These are phyloP conservation scores for Salix dunnii DNA, from an alignment of 345 rosid genomes.

Conservation along the genomic window DNA sequence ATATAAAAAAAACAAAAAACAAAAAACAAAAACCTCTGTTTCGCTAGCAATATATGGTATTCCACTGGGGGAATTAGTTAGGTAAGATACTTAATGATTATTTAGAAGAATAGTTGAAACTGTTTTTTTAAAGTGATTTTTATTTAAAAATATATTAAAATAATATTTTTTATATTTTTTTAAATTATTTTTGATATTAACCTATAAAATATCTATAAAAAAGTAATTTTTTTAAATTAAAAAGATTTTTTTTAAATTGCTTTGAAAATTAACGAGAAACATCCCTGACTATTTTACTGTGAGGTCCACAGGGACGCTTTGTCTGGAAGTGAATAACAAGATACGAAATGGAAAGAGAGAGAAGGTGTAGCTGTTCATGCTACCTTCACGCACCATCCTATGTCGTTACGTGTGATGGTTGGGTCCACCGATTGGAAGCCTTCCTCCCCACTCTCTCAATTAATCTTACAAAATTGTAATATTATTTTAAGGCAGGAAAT, in stretches of 20 bases:
- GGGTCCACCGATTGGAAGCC: constrained; percentile 75
- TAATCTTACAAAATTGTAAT: constrained; percentile 6
- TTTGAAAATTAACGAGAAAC: too few species aligned
- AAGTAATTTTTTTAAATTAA: too few species aligned
- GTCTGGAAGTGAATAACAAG: constrained; percentile 35
- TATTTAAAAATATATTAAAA: too few species aligned
- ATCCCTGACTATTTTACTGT: neutral
- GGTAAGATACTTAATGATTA: neutral
- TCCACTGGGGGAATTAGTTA: neutral
- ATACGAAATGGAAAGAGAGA: constrained; percentile 29
- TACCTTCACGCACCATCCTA: constrained; percentile 56
- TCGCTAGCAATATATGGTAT: too few species aligned
- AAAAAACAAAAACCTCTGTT: too few species aligned
- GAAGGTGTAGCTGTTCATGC: constrained; percentile 49
- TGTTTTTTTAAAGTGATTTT: too few species aligned
- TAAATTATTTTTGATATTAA: too few species aligned
- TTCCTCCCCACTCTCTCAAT: constrained; percentile 23
- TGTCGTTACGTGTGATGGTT: constrained; percentile 61
- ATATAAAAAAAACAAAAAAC: too few species aligned
- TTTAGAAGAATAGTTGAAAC: too few species aligned
- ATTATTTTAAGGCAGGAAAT: neutral
- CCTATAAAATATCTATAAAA: too few species aligned
- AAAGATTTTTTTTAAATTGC: too few species aligned
- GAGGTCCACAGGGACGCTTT: constrained; percentile 28
- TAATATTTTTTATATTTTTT: too few species aligned